Conservation (phyloP, 2,329 filamentous ascomycete species). For the Incumbomyces delicatus region DNA sequence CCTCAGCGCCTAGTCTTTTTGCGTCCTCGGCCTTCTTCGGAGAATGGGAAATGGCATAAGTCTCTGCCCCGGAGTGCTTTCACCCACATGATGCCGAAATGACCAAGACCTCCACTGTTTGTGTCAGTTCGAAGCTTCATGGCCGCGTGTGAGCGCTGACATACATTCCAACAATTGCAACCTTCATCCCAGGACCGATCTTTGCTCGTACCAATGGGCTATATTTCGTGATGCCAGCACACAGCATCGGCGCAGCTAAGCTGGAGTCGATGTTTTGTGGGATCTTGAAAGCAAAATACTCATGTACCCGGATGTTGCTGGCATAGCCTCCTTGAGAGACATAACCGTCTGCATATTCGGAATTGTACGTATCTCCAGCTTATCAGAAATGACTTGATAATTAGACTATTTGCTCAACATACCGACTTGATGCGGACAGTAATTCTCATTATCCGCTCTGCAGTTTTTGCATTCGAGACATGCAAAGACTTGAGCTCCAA, state of each 20-base stretch:
- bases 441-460: conserved; percentile 57
- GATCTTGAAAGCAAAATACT: conserved; percentile 62
- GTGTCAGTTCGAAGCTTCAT: too few species aligned
- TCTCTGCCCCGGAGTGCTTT: conserved; percentile 57
- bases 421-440: too few species aligned
- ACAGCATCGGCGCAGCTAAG: conserved; percentile 44
- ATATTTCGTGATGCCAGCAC: conserved; percentile 73
- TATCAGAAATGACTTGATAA: too few species aligned
- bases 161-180: conserved; percentile 33
- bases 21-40: conserved; percentile 52
- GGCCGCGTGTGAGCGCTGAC: too few species aligned
- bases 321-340: conserved; percentile 57
- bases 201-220: conserved; percentile 68
- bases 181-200: conserved; percentile 53
- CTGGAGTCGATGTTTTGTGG: conserved; percentile 57
- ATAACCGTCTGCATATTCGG: conserved; percentile 49
- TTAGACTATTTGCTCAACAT: too few species aligned
- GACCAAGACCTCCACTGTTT: conserved; percentile 63
- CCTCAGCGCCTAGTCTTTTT: conserved; percentile 48
- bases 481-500: conserved; percentile 56
- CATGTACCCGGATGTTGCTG: conserved; percentile 61
- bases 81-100: conserved; percentile 61
- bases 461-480: conserved; percentile 58
- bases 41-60: conserved; percentile 52
- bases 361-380: conserved; percentile 37